Percentiles rank a stretch among this genome's conserved stretches.
These are phyloP conservation scores for Lachnellula suecica DNA, from an alignment of 2,329 filamentous ascomycete genomes.

Conservation along the genomic window DNA sequence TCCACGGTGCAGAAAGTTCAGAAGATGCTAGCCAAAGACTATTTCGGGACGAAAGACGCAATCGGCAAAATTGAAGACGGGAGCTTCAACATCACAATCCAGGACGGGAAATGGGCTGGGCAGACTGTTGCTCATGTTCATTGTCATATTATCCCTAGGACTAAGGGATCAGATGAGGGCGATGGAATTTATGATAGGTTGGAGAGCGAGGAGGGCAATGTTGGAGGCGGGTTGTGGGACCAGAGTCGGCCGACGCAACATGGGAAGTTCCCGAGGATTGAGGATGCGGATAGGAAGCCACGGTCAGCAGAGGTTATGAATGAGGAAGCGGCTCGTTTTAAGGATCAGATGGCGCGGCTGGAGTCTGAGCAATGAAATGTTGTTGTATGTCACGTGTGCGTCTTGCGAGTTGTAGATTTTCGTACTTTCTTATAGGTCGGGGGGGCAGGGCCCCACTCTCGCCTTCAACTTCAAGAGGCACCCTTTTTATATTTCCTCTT, in stretches of 20 bases:
- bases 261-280: constrained; percentile 65
- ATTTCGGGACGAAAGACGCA: constrained; percentile 52
- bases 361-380: constrained; percentile 1
- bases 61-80: constrained; percentile 50
- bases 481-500: no score
- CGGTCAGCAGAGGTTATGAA: constrained; percentile 76
- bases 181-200: constrained; percentile 83
- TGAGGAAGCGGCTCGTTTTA: constrained; percentile 61
- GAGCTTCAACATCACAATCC: constrained; percentile 90
- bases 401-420: no score
- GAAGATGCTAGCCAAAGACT: constrained; percentile 64
- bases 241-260: constrained; percentile 47
- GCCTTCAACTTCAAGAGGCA: no score
- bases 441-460: no score
- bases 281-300: constrained; percentile 67
- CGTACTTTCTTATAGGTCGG: no score
- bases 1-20: constrained; percentile 81
- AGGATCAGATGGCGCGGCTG: constrained; percentile 26
- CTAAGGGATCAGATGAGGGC: constrained; percentile 51
- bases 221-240: constrained; percentile 70
- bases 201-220: constrained; percentile 81
- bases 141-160: constrained; percentile 83
- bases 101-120: constrained; percentile 86
- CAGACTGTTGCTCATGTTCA: constrained; percentile 95
- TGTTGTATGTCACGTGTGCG: no score